Base-by-base conservation (phyloP, 2,329 filamentous ascomycete species). In the Colletotrichum echinochloae region DNA sequence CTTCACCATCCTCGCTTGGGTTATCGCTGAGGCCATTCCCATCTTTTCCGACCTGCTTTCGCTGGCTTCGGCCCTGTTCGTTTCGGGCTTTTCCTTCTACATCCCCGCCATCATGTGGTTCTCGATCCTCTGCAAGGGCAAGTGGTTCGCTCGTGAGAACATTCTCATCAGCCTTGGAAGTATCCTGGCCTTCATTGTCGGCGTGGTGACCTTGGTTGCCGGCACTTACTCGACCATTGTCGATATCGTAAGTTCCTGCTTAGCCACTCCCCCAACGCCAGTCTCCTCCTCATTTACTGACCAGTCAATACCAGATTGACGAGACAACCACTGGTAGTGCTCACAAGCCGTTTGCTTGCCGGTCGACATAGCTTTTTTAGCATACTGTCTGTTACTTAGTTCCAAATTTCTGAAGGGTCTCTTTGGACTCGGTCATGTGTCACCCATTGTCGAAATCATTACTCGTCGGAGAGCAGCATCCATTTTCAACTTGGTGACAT, bases 21-120 rank as follows among this genome's bases (percentile, higher is more conserved):
- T 94, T 73, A 90, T 94, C 73, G 91, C 92, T 11, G 88, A 92
- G 76, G 88, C 90, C 0, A 91, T 94, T 52, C 92, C 92, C 2
- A 90, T 91, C 77, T 95, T 94, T 81, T 88, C 88, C 72, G 85
- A 91, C 56, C 82, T 94, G 56, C 81, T 94, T n/a, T 83, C 84
- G 60, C 83, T 87, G 74, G 82, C 78, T 46, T 86, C 84, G 5
- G 80, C 84, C 1, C 81, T 87, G 26, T 87, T 87, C 76, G 79
- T 87, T 73, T 86, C 84, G 14, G 83, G 82, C n/a, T 84, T 84
- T 74, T 74, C 73, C 1, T 72, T 72, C 35, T 72, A 72, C 48
- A 55, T 72, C 12, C 70, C 70, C n/a, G 66, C 62, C n/a, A 51
- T 72, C 18, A 72, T 72, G 70, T 72, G 70, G 70, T 72, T 70